Evolutionary conservation across 129 eudicot genomes (phyloP), one percentile per base, ranked within the genome.

Genomic region (Pseudognaphalium luteoalbum): DNA sequence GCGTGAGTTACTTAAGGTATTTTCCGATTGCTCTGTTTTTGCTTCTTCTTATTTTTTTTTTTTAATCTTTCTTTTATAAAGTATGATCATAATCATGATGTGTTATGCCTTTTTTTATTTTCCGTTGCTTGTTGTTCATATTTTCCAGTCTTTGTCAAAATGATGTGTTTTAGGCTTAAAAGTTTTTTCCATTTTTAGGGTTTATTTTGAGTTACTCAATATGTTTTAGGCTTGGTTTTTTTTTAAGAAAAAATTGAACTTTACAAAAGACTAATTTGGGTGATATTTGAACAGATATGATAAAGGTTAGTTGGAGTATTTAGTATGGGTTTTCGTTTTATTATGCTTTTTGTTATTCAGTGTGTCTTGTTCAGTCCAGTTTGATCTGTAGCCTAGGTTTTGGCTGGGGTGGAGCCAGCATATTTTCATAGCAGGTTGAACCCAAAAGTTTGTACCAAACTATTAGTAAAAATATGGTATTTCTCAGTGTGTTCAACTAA

Each of bases 1-100:
- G 54, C 22, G 83, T 60, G 52, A 85, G 69, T 83, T 87, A 9
- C 78, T 87, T 20, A 70, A 79, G 86, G 92, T 87, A 58, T 32
- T 12, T 1, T 11, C 52, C 52, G 17, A 14, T 75, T 75, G 62
- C 64, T 75, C 79, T 63, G 33, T 74, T 58, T 37, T 9, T 61
- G 19, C n/a, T 42, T 60, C 7, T 68, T 4, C 0, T 14, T 14
- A 25, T 12, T 28, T 61, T 37, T 0, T 0, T 17, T 32, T 6
- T 8, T 4, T 32, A 3, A 8, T 4, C 12, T 10, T 16, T 34
- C 7, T 67, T 33, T n/a, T 12, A 16, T 28, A 8, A 51, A 30
- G 17, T 11, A 44, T 44, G 17, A 9, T 39, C 17, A 11, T 14
- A 14, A 44, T 39, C 17, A 11, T 14, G 3, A 44, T 44, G 52